Evolutionary conservation across 2,329 filamentous ascomycete species (phyloP).

Genomic region (Colletotrichum sp.): DNA sequence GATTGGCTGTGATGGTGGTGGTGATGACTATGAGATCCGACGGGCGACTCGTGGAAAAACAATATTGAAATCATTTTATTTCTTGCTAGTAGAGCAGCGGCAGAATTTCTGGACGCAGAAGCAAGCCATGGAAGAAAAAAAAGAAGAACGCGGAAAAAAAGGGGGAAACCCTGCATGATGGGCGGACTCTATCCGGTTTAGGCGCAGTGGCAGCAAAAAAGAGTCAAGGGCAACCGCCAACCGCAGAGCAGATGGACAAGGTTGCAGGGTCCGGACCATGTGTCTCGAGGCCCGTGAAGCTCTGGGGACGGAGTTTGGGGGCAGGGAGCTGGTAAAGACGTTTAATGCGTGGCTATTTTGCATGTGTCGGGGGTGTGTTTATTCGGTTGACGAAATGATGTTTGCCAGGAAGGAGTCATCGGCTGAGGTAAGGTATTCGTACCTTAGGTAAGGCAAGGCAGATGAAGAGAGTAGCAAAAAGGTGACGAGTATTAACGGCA

Average conservation of each 20-base stretch:
- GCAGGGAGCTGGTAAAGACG: not conserved
- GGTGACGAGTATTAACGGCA: not conserved
- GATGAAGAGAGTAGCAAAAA: not conserved
- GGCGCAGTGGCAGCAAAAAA: not conserved
- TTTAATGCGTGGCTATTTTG: not conserved
- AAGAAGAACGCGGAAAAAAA: not conserved
- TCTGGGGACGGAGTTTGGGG: not conserved
- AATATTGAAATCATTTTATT: not conserved
- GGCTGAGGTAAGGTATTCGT: not conserved
- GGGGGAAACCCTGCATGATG: conserved; percentile 4
- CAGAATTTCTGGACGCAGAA: not conserved
- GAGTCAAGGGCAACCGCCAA: not conserved
- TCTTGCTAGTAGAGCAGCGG: not conserved
- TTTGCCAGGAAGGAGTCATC: not conserved
- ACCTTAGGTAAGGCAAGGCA: not conserved
- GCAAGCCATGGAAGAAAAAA: not conserved
- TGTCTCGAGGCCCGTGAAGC: not conserved
- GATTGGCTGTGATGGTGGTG: not conserved
- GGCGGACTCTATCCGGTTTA: not conserved
- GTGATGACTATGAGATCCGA: not conserved
- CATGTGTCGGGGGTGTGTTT: not conserved
- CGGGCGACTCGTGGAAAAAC: not conserved
- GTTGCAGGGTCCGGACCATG: not conserved
- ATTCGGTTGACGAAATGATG: not conserved
- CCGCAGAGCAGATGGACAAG: not conserved